phyloP scores from a whole-genome alignment of 306 rosid species.

The Castanospermum australe region DNA sequence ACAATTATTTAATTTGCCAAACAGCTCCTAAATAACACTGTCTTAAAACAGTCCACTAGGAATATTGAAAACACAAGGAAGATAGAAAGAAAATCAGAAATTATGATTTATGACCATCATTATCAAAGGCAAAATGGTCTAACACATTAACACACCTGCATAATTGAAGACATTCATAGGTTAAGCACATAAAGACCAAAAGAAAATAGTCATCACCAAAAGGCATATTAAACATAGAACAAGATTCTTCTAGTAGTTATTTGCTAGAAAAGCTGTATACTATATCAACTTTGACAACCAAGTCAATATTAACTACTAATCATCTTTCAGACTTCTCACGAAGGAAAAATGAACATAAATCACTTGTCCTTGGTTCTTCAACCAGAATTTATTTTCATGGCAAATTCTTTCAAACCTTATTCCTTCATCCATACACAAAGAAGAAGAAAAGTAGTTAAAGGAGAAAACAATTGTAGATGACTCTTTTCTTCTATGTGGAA shows the following conservation, averaged over 20 bases:
- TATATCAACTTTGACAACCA: background rate
- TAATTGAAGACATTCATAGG: background rate
- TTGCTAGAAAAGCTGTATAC: background rate
- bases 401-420: background rate
- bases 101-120: background rate
- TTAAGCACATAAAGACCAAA: background rate
- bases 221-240: background rate
- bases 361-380: background rate
- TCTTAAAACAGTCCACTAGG: background rate
- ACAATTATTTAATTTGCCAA: too few relatives aligned
- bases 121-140: background rate
- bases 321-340: background rate
- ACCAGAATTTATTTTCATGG: background rate
- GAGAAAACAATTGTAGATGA: background rate
- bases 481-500: background rate
- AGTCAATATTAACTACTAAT: background rate
- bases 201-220: background rate
- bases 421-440: background rate
- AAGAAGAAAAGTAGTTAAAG: too few relatives aligned
- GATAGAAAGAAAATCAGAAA: background rate
- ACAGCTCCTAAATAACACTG: background rate
- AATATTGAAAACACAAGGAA: background rate
- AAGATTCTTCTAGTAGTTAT: background rate
- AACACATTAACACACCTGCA: background rate
- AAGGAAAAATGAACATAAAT: background rate